Conservation (phyloP, 257 asterid genomes). For the Scutellaria baicalensis region DNA sequence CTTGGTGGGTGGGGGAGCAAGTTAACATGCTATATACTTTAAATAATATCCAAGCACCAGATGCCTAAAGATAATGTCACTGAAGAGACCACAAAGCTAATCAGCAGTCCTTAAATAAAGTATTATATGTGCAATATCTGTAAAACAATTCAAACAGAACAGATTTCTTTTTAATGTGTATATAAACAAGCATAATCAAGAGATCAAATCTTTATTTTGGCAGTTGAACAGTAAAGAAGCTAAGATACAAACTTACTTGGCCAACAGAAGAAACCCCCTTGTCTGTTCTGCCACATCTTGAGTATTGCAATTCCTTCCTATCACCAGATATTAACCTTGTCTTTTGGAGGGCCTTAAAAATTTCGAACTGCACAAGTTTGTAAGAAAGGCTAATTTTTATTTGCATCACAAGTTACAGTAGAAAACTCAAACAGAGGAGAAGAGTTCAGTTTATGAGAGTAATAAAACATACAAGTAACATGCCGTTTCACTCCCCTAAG, state of each 20-base stretch:
- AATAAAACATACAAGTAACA: constrained; percentile 5
- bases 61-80: not conserved
- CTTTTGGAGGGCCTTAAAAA: constrained; percentile 75
- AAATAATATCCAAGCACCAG: not conserved
- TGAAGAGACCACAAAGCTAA: not conserved
- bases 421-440: not conserved
- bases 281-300: constrained; percentile 98
- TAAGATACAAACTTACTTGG: constrained; percentile 49
- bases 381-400: constrained; percentile 8
- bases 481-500: not conserved
- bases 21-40: not conserved
- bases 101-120: not conserved
- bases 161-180: not conserved
- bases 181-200: not conserved
- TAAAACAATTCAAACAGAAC: not conserved
- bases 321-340: constrained; percentile 74
- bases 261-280: constrained; percentile 98
- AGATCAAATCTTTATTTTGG: not conserved
- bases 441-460: not conserved
- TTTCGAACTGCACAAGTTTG: constrained; percentile 61
- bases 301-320: constrained; percentile 74
- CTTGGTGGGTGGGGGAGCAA: not conserved
- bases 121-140: not conserved
- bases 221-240: constrained; percentile 11
- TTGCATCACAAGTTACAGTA: not conserved